Percentiles rank a stretch among this genome's conserved stretches.
Evolutionary conservation across 768 basidiomycete genomes (phyloP).

Genomic region (Mrakia hoshinonis): DNA sequence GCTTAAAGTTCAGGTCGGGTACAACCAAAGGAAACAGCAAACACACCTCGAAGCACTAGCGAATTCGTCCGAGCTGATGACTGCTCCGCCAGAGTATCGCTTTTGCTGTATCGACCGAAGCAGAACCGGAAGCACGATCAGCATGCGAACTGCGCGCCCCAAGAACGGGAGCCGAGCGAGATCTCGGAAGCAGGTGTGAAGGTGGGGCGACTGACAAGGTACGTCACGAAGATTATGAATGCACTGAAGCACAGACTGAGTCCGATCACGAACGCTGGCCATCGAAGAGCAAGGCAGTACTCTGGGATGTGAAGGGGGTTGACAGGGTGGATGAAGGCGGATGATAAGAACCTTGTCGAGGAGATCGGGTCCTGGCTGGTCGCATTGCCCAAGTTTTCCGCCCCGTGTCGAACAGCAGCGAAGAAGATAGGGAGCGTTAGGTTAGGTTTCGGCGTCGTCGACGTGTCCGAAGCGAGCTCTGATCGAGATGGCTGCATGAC

Average conservation of each 20-base stretch:
- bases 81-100: constrained; percentile 12
- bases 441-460: too few species aligned
- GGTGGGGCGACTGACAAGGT: neutral
- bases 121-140: neutral
- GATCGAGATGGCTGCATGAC: too few species aligned
- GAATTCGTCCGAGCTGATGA: constrained; percentile 48
- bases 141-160: neutral
- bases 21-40: neutral
- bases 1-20: constrained; percentile 9
- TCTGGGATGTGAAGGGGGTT: too few species aligned
- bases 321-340: too few species aligned
- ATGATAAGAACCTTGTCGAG: too few species aligned
- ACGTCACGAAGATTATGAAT: neutral
- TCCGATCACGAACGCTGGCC: constrained; percentile 9
- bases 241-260: neutral
- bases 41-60: constrained; percentile 36
- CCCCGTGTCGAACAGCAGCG: too few species aligned
- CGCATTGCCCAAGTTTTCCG: too few species aligned
- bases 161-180: constrained; percentile 23
- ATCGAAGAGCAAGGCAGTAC: too few species aligned
- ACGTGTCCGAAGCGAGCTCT: too few species aligned
- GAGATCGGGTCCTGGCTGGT: too few species aligned
- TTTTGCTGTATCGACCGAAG: neutral
- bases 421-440: too few species aligned
- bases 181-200: constrained; percentile 1